phyloP scores from a whole-genome alignment of 2,329 filamentous ascomycete species.

The Alternaria sp. region DNA sequence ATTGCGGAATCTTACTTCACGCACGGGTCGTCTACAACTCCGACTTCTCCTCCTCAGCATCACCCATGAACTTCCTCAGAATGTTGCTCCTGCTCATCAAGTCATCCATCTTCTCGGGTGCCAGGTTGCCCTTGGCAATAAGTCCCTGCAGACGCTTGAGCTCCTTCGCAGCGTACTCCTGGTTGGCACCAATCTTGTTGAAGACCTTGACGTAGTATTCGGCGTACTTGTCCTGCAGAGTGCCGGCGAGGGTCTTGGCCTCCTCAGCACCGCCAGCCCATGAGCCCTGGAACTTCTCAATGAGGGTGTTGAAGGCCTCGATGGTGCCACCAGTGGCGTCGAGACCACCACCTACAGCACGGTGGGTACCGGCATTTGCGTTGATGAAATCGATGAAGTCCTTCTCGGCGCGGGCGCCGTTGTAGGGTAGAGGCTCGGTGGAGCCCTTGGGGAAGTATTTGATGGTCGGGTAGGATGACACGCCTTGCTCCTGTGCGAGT shows the following conservation, averaged over 20 bases:
- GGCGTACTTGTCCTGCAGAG: slow-evolving; percentile 79
- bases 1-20: background rate
- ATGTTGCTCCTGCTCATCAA: slow-evolving; percentile 87
- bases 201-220: slow-evolving; percentile 94
- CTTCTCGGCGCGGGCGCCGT: slow-evolving; percentile 75
- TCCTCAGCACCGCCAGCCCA: slow-evolving; percentile 69
- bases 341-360: slow-evolving; percentile 79
- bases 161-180: slow-evolving; percentile 85
- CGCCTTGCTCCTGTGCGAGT: slow-evolving; percentile 74
- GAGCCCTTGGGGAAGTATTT: slow-evolving; percentile 94
- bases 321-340: slow-evolving; percentile 82
- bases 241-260: slow-evolving; percentile 72
- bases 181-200: slow-evolving; percentile 79
- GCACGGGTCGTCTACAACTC: slow-evolving; percentile 65
- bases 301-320: slow-evolving; percentile 75
- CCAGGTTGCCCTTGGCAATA: slow-evolving; percentile 83
- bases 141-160: slow-evolving; percentile 78
- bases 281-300: slow-evolving; percentile 72
- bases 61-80: slow-evolving; percentile 74
- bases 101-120: slow-evolving; percentile 86
- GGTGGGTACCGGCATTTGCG: slow-evolving; percentile 85
- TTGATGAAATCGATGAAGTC: slow-evolving; percentile 85
- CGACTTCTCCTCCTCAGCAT: slow-evolving; percentile 66
- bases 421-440: slow-evolving; percentile 73
- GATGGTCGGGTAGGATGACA: slow-evolving; percentile 92